A percentile compares a stretch with the other conserved stretches of the same genome.
These are phyloP conservation scores for Phytophthora megakarya DNA, from an alignment of 352 stramenopile species.

Conservation along the genomic window DNA sequence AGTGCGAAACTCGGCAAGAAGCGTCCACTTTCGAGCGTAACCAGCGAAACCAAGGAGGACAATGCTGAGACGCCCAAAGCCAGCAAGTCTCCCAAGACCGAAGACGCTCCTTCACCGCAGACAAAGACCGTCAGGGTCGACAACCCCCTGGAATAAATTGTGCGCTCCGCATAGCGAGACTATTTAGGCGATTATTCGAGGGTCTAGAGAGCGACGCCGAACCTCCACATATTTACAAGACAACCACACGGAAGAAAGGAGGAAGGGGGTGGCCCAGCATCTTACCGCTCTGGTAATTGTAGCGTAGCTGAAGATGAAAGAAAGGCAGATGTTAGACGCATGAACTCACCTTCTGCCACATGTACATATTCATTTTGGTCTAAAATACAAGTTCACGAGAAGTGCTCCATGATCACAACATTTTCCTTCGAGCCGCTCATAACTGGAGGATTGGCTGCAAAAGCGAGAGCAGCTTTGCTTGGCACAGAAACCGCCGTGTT, in stretches of 20 bases:
- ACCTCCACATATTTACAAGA: constrained; percentile 42
- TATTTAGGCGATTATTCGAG: constrained; percentile 49
- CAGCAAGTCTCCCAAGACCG: constrained; percentile 10
- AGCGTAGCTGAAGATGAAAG: constrained; percentile 37
- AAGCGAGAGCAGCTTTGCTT: constrained; percentile 28
- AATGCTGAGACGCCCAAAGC: constrained; percentile 11
- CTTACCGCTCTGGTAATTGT: constrained; percentile 37
- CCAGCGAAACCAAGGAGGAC: constrained; percentile 8
- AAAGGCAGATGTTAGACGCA: constrained; percentile 37
- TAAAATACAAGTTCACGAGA: constrained; percentile 42
- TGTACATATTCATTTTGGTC: constrained; percentile 50
- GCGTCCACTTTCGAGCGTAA: constrained; percentile 46
- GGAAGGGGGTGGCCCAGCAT: constrained; percentile 23
- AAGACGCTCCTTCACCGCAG: constrained; percentile 23
- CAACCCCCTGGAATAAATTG: constrained; percentile 42
- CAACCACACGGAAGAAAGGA: constrained; percentile 26
- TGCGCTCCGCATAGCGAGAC: constrained; percentile 20
- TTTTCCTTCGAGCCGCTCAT: constrained; percentile 23
- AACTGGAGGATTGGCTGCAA: constrained; percentile 15
- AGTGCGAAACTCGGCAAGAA: constrained; percentile 63
- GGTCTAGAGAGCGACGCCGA: constrained; percentile 27
- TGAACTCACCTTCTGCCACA: constrained; percentile 25
- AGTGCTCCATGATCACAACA: constrained; percentile 41
- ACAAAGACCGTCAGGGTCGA: constrained; percentile 51
- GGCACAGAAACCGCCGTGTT: constrained; percentile 1